These are phyloP conservation scores for Pseudonectria buxi DNA, from an alignment of 2,329 filamentous ascomycete genomes.

Conservation along the genomic window DNA sequence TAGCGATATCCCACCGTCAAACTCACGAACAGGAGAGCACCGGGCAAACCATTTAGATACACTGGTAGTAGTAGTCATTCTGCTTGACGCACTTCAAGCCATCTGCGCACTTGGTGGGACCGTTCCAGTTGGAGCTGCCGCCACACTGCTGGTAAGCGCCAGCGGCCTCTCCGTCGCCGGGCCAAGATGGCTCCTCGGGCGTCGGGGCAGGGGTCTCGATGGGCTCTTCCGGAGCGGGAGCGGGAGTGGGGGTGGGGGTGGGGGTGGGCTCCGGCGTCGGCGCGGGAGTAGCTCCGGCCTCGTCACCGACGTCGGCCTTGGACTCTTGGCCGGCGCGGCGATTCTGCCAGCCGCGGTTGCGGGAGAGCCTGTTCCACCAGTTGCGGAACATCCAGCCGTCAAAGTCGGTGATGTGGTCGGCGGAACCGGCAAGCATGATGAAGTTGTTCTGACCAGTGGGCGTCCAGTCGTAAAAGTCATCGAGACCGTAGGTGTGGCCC, in stretches of 20 bases:
- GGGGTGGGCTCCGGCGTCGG: no score
- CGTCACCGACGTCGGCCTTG: neutral
- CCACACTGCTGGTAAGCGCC: slow-evolving; percentile 18
- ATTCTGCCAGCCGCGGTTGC: slow-evolving; percentile 22
- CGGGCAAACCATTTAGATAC: slow-evolving; percentile 5
- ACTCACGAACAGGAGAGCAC: no score
- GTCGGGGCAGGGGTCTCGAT: no score
- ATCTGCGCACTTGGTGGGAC: slow-evolving; percentile 15
- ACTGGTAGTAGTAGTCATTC: slow-evolving; percentile 23
- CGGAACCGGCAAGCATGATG: slow-evolving; percentile 39
- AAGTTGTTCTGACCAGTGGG: slow-evolving; percentile 35
- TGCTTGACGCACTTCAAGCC: slow-evolving; percentile 15
- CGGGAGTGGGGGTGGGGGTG: no score
- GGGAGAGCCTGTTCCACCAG: slow-evolving; percentile 36
- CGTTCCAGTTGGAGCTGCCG: slow-evolving; percentile 14
- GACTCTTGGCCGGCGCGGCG: neutral
- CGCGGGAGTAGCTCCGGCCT: neutral
- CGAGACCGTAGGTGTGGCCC: slow-evolving; percentile 37
- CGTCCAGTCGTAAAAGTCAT: slow-evolving; percentile 37
- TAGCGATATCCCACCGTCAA: no score
- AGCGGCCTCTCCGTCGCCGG: neutral
- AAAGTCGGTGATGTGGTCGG: slow-evolving; percentile 38
- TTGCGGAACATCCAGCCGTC: slow-evolving; percentile 43
- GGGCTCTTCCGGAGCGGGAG: no score
- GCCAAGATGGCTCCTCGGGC: no score